Percentiles rank a stretch among this genome's conserved stretches.
These are phyloP conservation scores for Candida xyloterini DNA, from an alignment of 805 yeast genomes.

Conservation along the genomic window DNA sequence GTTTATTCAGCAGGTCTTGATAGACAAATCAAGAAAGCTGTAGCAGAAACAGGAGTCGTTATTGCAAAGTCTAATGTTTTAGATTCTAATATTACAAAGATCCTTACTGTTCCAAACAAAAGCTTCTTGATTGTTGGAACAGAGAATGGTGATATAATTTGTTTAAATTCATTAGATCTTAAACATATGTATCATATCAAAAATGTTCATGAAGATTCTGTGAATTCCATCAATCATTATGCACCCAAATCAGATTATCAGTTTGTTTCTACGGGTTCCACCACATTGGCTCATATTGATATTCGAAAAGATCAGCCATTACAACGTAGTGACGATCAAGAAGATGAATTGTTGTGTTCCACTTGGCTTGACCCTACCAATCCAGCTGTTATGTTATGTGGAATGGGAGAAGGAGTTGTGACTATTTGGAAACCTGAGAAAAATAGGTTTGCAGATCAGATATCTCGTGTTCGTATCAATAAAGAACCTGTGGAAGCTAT, in stretches of 20 bases:
- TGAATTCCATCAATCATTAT: conserved; percentile 71
- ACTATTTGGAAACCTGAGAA: conserved; percentile 80
- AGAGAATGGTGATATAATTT: conserved; percentile 67
- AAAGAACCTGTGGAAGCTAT: conserved; percentile 67
- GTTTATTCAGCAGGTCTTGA: conserved; percentile 79
- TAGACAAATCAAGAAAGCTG: conserved; percentile 71
- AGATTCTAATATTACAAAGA: conserved; percentile 35
- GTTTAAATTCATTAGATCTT: conserved; percentile 57
- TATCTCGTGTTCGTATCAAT: conserved; percentile 67
- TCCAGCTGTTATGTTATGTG: conserved; percentile 55
- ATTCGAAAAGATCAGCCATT: conserved; percentile 58
- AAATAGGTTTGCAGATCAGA: conserved; percentile 72
- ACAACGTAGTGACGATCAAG: conserved; percentile 80
- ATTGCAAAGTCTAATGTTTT: conserved; percentile 41
- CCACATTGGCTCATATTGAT: conserved; percentile 77
- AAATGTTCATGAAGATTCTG: conserved; percentile 70
- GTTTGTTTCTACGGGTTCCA: conserved; percentile 76
- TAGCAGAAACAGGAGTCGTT: conserved; percentile 72
- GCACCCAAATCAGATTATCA: conserved; percentile 73
- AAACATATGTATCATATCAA: conserved; percentile 43
- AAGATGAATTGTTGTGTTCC: conserved; percentile 83
- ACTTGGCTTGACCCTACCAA: conserved; percentile 61
- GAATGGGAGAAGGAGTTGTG: conserved; percentile 87
- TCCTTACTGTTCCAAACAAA: conserved; percentile 45
- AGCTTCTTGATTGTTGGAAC: conserved; percentile 55